These are phyloP conservation scores for Phytophthora podocarpi DNA, from an alignment of 352 stramenopile species.

Conservation along the genomic window DNA sequence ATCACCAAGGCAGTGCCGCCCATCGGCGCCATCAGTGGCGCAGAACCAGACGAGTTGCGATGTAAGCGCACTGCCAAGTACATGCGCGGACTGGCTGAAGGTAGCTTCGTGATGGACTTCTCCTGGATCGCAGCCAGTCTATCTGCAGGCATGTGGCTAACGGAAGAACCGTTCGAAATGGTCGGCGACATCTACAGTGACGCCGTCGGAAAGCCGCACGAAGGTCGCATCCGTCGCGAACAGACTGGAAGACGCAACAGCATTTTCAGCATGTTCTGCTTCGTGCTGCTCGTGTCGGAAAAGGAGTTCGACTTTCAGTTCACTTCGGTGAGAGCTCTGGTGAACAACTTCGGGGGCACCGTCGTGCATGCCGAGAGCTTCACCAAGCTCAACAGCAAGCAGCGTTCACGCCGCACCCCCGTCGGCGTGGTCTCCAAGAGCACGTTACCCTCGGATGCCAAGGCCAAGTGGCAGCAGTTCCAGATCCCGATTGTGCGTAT, in stretches of 20 bases:
- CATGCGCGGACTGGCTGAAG: conserved; percentile 82
- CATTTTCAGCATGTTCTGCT: conserved; percentile 79
- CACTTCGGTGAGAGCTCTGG: conserved; percentile 56
- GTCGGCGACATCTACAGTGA: conserved; percentile 83
- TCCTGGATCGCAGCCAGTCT: conserved; percentile 77
- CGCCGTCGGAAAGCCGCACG: conserved; percentile 67
- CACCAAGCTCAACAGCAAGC: conserved; percentile 20
- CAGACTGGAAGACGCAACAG: conserved; percentile 68
- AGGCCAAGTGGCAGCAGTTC: conserved; percentile 62
- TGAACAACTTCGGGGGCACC: conserved; percentile 73
- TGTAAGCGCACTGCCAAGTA: conserved; percentile 89
- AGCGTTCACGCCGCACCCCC: conserved; percentile 40
- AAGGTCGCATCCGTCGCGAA: conserved; percentile 52
- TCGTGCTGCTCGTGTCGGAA: conserved; percentile 73
- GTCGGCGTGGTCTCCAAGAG: conserved; percentile 80
- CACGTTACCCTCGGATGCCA: conserved; percentile 59
- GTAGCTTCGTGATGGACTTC: conserved; percentile 77
- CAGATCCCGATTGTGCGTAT: conserved; percentile 87
- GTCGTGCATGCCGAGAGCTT: conserved; percentile 44
- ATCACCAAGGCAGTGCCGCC: conserved; percentile 66
- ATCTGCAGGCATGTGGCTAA: conserved; percentile 62
- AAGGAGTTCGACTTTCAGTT: conserved; percentile 81
- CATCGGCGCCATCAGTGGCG: conserved; percentile 13
- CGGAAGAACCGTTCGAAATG: conserved; percentile 77
- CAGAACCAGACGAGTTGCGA: conserved; percentile 32